A percentile compares a stretch with the other conserved stretches of the same genome.
Evolutionary conservation across 306 rosid species (phyloP).

Genomic region (Vigna mungo): DNA sequence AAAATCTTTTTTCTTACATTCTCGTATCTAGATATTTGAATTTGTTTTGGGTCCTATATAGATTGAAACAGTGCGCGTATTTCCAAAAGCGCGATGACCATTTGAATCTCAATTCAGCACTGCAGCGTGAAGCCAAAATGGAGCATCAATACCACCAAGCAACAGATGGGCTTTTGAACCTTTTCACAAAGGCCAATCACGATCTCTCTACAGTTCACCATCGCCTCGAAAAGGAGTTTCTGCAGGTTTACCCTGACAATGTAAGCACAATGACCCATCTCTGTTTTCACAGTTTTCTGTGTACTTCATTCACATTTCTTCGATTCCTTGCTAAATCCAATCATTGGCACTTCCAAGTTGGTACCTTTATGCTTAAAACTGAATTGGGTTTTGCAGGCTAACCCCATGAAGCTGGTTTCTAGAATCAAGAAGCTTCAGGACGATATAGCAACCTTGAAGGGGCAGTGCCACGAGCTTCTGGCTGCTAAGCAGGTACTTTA

Average conservation of each 20-base stretch:
- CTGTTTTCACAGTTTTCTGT: constrained; percentile 1
- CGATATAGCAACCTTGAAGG: constrained; percentile 69
- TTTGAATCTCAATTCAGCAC: not conserved
- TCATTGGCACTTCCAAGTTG: constrained; percentile 6
- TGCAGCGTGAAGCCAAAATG: constrained; percentile 44
- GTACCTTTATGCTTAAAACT: constrained; percentile 7
- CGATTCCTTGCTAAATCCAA: not conserved
- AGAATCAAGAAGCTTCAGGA: constrained; percentile 81
- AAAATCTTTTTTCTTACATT: not conserved
- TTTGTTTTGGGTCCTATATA: constrained; percentile 33
- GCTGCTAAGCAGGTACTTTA: constrained; percentile 80
- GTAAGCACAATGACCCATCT: constrained; percentile 44
- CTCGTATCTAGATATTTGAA: constrained; percentile 2
- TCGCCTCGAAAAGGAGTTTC: constrained; percentile 84
- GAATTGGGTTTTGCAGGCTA: constrained; percentile 56
- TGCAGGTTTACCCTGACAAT: constrained; percentile 75
- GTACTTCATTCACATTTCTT: not conserved
- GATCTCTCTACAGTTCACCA: constrained; percentile 66
- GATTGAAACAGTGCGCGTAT: not conserved
- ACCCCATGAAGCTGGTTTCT: constrained; percentile 85
- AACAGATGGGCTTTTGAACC: constrained; percentile 69
- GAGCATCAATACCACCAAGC: constrained; percentile 63
- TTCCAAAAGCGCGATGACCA: not conserved
- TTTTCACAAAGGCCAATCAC: constrained; percentile 79
- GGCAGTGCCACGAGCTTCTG: constrained; percentile 80